Percentiles rank a stretch among this genome's conserved stretches.
These are phyloP conservation scores for Curvularia verruculosa DNA, from an alignment of 2,329 filamentous ascomycete species.

Conservation along the genomic window DNA sequence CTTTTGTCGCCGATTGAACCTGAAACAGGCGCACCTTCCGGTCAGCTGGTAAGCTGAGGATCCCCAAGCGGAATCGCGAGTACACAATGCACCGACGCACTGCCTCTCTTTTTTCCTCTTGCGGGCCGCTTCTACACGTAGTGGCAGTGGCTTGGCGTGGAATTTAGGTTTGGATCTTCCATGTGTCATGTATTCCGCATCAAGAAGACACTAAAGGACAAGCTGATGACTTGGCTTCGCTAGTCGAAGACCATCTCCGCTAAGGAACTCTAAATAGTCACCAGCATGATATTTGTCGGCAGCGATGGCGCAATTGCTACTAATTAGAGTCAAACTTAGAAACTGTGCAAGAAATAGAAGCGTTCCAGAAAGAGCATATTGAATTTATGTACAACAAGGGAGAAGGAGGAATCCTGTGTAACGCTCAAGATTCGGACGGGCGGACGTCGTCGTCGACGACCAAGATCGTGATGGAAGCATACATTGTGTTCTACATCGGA, in stretches of 20 bases:
- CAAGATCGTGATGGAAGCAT: neutral
- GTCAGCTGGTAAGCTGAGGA: constrained; percentile 10
- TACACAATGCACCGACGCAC: constrained; percentile 8
- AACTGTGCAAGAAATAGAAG: constrained; percentile 15
- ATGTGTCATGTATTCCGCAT: constrained; percentile 33
- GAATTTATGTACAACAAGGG: neutral
- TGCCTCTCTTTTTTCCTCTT: constrained; percentile 4
- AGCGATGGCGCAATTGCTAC: constrained; percentile 17
- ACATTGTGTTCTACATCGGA: neutral
- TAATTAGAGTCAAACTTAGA: constrained; percentile 10
- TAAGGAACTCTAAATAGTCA: constrained; percentile 24
- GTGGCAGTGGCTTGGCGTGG: constrained; percentile 13
- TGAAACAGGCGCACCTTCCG: constrained; percentile 14
- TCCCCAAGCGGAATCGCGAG: constrained; percentile 7
- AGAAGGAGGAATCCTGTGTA: neutral
- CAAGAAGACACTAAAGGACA: constrained; percentile 15
- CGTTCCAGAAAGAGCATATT: constrained; percentile 17
- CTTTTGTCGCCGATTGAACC: constrained; percentile 1
- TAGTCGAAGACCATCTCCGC: constrained; percentile 19
- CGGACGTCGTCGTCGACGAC: too few species aligned
- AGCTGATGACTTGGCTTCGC: constrained; percentile 21
- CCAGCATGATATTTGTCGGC: constrained; percentile 14
- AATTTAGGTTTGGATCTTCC: constrained; percentile 21
- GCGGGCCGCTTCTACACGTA: constrained; percentile 13
- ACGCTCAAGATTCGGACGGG: neutral